These are phyloP conservation scores for Craterostigma plantagineum DNA, from an alignment of 257 asterid genomes.

Conservation along the genomic window DNA sequence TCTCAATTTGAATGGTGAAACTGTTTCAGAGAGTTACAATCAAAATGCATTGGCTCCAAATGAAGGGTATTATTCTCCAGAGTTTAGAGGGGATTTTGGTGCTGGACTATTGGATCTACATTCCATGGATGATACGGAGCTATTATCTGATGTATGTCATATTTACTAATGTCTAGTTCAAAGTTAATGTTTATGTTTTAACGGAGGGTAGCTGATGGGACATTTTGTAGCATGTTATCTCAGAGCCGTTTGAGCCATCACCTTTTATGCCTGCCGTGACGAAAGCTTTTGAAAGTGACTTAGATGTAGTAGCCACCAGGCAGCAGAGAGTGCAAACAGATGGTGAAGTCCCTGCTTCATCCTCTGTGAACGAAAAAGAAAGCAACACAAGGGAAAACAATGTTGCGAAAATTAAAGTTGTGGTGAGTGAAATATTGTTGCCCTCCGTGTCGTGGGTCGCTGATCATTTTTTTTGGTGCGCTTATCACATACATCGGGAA, in stretches of 20 bases:
- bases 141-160: constrained; percentile 72
- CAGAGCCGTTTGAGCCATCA: constrained; percentile 89
- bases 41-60: constrained; percentile 45
- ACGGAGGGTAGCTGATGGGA: too few species aligned
- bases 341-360: constrained; percentile 33
- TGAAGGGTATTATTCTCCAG: constrained; percentile 66
- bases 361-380: constrained; percentile 41
- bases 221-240: constrained; percentile 63
- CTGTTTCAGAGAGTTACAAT: constrained; percentile 63
- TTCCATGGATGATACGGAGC: constrained; percentile 98
- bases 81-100: constrained; percentile 86
- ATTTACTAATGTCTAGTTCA: background rate
- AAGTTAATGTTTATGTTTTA: too few species aligned
- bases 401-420: constrained; percentile 92
- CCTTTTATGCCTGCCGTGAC: constrained; percentile 86
- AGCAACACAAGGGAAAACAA: constrained; percentile 58
- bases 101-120: constrained; percentile 93
- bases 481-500: background rate
- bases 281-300: constrained; percentile 51
- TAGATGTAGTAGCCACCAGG: constrained; percentile 35
- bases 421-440: constrained; percentile 33
- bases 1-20: constrained; percentile 77
- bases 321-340: constrained; percentile 42
- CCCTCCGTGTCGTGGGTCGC: background rate
- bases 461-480: background rate